Conservation (phyloP, 371 early-diverging fungal species). For the Zopfochytrium polystomum region DNA sequence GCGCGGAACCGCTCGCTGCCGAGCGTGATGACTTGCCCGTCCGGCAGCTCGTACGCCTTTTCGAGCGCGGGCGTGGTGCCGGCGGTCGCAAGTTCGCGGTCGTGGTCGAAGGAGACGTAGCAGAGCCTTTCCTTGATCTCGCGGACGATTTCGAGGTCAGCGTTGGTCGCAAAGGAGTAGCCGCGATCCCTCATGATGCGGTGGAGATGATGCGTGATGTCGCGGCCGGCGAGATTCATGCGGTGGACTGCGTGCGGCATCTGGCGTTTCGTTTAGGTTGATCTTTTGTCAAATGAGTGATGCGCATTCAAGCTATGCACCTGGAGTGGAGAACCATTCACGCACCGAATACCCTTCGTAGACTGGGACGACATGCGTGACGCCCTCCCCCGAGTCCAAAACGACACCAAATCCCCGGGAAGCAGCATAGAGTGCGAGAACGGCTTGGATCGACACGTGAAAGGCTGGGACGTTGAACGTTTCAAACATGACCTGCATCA, state of each 20-base stretch:
- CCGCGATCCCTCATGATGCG: slow-evolving; percentile 59
- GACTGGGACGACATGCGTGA: slow-evolving; percentile 63
- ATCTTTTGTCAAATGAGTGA: background rate
- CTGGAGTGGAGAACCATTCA: background rate
- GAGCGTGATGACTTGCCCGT: slow-evolving; percentile 56
- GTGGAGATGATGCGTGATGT: slow-evolving; percentile 53
- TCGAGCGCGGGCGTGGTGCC: slow-evolving; percentile 38
- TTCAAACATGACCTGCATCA: slow-evolving; percentile 85
- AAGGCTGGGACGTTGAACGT: slow-evolving; percentile 93
- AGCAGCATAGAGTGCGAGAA: slow-evolving; percentile 59
- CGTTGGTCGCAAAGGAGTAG: slow-evolving; percentile 56
- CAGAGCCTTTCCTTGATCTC: slow-evolving; percentile 64
- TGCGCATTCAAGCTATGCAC: background rate
- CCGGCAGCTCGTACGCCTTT: slow-evolving; percentile 59
- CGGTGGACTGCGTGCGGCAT: slow-evolving; percentile 59
- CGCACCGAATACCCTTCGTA: slow-evolving; percentile 62
- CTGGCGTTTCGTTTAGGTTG: background rate
- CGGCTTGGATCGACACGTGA: slow-evolving; percentile 63
- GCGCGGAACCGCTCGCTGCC: slow-evolving; percentile 59
- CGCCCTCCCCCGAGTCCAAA: slow-evolving; percentile 66
- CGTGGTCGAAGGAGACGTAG: slow-evolving; percentile 60
- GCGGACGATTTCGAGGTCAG: slow-evolving; percentile 63
- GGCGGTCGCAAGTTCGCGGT: slow-evolving; percentile 50
- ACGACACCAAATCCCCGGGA: slow-evolving; percentile 64
- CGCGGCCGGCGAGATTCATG: slow-evolving; percentile 61